Evolutionary conservation across 2,329 filamentous ascomycete species (phyloP), one percentile per base, ranked within the genome.

Genomic region (Scytalidium sp.): DNA sequence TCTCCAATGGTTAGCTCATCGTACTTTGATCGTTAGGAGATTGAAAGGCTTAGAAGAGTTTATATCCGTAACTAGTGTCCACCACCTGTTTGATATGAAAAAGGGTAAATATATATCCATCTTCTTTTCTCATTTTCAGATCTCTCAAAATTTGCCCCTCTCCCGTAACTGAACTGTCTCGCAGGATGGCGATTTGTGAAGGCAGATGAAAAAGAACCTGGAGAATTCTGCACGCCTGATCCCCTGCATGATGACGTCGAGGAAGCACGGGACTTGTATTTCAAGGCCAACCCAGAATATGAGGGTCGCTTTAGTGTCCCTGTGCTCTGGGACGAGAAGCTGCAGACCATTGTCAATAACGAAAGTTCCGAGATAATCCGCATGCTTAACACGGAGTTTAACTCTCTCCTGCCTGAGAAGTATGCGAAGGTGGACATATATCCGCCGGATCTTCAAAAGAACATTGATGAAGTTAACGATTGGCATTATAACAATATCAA

Each of bases 11-110:
- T 27, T 32, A 52, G 54, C 92, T 13, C 89, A 90, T 63, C 84
- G 93, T 41, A 87, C 90, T 0, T 75, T 97, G 57, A 95, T 97
- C 59, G 86, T 87, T 3, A 80, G 91, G 52, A 87, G 90, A 67
- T 78, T 97, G 62, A 97, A 97, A 75, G 92, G 92, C 0, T 77
- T 97, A 1, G 88, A 96, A 60, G 85, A 94, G 50, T 77, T 93
- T 56, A 84, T 97, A 57, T 75, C 76, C 19, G 41, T 49, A 20
- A 49, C 50, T 2, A 32, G 40, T 19, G 49, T 54, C 13, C 46
- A 52, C 23, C 47, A 46, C 19, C 23, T 48, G 25, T 25, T 91
- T 85, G 95, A 62, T 81, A 96, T 71, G 78, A 67, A n/a, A 62
- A 83, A 41, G 72, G 74, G 25, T 80, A 70, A 27, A 15, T 44